Conservation (phyloP, 1,139 yeast genomes). For the Scheffersomyces titani region DNA sequence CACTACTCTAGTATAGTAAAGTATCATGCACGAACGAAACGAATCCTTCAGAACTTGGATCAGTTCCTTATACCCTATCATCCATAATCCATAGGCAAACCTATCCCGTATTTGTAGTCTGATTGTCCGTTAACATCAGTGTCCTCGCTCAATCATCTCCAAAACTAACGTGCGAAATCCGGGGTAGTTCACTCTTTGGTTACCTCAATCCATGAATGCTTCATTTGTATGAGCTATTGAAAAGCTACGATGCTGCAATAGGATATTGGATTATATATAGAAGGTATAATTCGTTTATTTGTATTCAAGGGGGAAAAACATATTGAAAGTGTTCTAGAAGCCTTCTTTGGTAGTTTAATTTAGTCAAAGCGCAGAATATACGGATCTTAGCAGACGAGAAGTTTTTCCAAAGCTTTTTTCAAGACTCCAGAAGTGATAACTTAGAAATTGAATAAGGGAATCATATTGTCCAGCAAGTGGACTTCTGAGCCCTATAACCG, state of each 20-base stretch:
- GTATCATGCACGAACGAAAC: not conserved
- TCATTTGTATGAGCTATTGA: not conserved
- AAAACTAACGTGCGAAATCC: no score
- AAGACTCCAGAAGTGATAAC: not conserved
- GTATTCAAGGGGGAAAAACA: no score
- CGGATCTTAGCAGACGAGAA: not conserved
- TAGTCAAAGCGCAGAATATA: not conserved
- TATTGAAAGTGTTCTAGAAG: no score
- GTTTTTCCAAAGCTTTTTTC: not conserved
- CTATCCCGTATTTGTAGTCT: constrained; percentile 68
- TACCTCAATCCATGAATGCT: not conserved
- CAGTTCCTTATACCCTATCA: constrained; percentile 16
- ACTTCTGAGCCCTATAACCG: not conserved
- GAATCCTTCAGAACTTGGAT: not conserved
- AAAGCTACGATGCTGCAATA: no score
- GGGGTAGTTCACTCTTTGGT: no score
- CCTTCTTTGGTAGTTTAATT: constrained; percentile 17
- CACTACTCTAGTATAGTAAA: not conserved
- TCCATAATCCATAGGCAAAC: constrained; percentile 78
- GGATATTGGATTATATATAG: no score
- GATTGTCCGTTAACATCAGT: no score
- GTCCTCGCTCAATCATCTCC: no score
- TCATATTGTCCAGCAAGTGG: not conserved
- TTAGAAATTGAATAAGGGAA: not conserved
- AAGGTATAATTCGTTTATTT: no score